Evolutionary conservation across 768 basidiomycete genomes (phyloP), one percentile per base, ranked within the genome.

Genomic region (Mrakia hoshinonis): DNA sequence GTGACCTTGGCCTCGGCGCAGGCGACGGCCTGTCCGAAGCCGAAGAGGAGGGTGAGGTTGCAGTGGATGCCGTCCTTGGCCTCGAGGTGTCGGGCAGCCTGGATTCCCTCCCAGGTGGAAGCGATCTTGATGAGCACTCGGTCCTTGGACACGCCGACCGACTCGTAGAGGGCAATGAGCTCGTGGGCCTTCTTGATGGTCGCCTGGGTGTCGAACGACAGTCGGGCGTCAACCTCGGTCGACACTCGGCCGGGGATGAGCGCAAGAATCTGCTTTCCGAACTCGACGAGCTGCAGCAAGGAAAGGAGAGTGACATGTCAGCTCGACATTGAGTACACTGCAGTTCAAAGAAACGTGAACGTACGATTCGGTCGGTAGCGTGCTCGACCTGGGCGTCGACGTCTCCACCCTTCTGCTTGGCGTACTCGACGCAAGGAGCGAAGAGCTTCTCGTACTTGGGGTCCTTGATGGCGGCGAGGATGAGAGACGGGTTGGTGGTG

Each of bases 51-150:
- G 64, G 96, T 99, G 75, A 99, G 87, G 83, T 99, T 98, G 85
- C 93, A 97, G 87, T 95, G 94, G 81, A 99, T 98, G 74, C 85
- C 85, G 71, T 96, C 87, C 76, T 95, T 89, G 73, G 85, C 81
- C 84, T 99, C 96, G 75, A 99, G 88, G 81, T 94, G 89, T 74
- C 92, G 87, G 47, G 96, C 96, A 72, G 96, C 96, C 81, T 99
- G 95, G 83, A 99, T 99, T 82, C 96, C 96, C 82, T 98, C 96
- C 91, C 92, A 99, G 61, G 94, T 94, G 49, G 96, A 95, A 38
- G 95, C 96, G 79, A 99, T 97, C 85, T 99, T 99, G 87, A 99
- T 97, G 76, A 99, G 84, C 74, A 99, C 84, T 74, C 96, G 91
- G 52, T 98, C 93, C 82, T 90, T 91, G 79, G 86, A 83, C 83